A percentile compares a stretch with the other conserved stretches of the same genome.
Evolutionary conservation across 805 yeast species (phyloP).

Genomic region (Ogataea trehaloabstinens): DNA sequence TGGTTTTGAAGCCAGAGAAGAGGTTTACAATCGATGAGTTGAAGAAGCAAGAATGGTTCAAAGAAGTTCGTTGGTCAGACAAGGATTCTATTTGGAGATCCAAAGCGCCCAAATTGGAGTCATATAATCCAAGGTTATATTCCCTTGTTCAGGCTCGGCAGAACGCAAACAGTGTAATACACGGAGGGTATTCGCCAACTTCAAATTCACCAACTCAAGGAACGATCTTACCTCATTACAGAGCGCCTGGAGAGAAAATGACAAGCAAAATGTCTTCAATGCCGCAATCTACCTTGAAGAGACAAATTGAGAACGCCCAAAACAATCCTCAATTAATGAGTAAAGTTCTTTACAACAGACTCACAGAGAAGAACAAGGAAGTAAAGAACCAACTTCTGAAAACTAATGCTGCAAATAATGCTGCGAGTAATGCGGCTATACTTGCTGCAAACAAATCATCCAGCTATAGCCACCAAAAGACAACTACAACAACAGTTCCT

Average conservation of each 20-base stretch:
- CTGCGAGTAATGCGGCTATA: conserved; percentile 25
- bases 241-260: conserved; percentile 23
- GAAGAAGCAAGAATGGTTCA: conserved; percentile 71
- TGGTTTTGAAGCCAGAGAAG: conserved; percentile 68
- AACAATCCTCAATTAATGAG: conserved; percentile 33
- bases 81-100: conserved; percentile 66
- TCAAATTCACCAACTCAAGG: conserved; percentile 4
- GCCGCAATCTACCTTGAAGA: conserved; percentile 28
- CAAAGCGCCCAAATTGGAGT: conserved; percentile 65
- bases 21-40: conserved; percentile 59
- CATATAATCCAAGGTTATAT: conserved; percentile 49
- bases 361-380: conserved; percentile 30
- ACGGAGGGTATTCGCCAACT: background rate
- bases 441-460: conserved; percentile 16
- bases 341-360: conserved; percentile 31
- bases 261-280: conserved; percentile 27
- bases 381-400: conserved; percentile 23
- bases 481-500: background rate
- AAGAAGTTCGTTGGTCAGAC: conserved; percentile 62
- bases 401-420: conserved; percentile 11
- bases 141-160: conserved; percentile 20
- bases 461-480: background rate
- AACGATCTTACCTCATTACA: conserved; percentile 20
- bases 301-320: conserved; percentile 31
- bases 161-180: conserved; percentile 4